These are phyloP conservation scores for Beta vulgaris DNA, from an alignment of 148 eudicot species.

Conservation along the genomic window DNA sequence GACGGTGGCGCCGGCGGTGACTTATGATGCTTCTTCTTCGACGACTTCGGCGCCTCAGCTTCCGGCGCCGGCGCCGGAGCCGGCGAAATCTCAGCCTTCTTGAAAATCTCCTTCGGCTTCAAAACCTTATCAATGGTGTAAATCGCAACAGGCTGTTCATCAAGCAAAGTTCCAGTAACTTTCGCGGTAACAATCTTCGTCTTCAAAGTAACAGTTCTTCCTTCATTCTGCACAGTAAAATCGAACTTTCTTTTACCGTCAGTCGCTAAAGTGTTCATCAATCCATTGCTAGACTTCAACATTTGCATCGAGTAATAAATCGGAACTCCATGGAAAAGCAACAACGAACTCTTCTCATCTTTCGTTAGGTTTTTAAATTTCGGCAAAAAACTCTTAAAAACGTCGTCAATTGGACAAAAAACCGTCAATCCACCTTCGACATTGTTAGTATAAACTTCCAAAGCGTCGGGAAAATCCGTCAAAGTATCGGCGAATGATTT, in stretches of 20 bases:
- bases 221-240: constrained; percentile 78
- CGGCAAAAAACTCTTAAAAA: constrained; percentile 60
- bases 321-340: constrained; percentile 78
- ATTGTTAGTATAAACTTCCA: constrained; percentile 44
- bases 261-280: constrained; percentile 80
- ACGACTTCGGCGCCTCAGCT: constrained; percentile 38
- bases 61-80: constrained; percentile 81
- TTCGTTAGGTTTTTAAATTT: constrained; percentile 64
- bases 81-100: constrained; percentile 53
- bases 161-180: constrained; percentile 58
- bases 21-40: constrained; percentile 46
- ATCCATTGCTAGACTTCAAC: constrained; percentile 78
- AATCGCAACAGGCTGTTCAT: constrained; percentile 74
- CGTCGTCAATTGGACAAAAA: constrained; percentile 79
- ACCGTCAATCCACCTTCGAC: constrained; percentile 73
- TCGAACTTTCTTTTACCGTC: constrained; percentile 71
- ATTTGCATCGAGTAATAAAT: constrained; percentile 54
- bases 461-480: constrained; percentile 37
- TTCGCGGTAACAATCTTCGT: constrained; percentile 58
- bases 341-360: constrained; percentile 51
- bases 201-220: constrained; percentile 58
- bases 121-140: constrained; percentile 63
- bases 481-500: constrained; percentile 78
- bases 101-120: constrained; percentile 70
- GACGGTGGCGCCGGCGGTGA: constrained; percentile 46